Percentiles rank a stretch among this genome's conserved stretches.
Conservation (phyloP, 129 eudicot species). For the Chrysanthemum lavandulifolium region DNA sequence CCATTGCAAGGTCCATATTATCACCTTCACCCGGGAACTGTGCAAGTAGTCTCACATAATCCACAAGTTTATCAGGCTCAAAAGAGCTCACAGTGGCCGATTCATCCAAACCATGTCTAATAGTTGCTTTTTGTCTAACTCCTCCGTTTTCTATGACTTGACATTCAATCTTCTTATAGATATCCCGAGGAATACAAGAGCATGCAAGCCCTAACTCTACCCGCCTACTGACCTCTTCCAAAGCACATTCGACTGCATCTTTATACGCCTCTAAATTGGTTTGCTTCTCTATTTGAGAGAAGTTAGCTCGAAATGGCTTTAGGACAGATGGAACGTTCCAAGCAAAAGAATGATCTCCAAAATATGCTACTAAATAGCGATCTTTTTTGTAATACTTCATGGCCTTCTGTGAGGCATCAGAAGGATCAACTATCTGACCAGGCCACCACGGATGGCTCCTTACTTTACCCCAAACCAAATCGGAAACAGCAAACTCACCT, state of each 20-base stretch:
- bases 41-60: slow-evolving; percentile 50
- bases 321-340: slow-evolving; percentile 72
- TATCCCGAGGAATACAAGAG: slow-evolving; percentile 59
- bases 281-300: slow-evolving; percentile 66
- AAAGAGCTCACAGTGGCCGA: slow-evolving; percentile 50
- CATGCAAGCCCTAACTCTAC: slow-evolving; percentile 79
- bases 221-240: slow-evolving; percentile 81
- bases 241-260: slow-evolving; percentile 63
- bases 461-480: slow-evolving; percentile 93
- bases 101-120: slow-evolving; percentile 49
- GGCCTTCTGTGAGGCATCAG: slow-evolving; percentile 86
- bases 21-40: slow-evolving; percentile 44
- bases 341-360: slow-evolving; percentile 86
- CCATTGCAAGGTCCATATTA: slow-evolving; percentile 53
- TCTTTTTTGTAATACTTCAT: slow-evolving; percentile 64
- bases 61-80: slow-evolving; percentile 66
- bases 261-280: slow-evolving; percentile 63
- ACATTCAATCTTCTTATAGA: slow-evolving; percentile 41
- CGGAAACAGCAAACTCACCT: slow-evolving; percentile 61
- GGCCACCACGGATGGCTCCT: slow-evolving; percentile 99
- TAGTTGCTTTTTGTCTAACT: slow-evolving; percentile 56
- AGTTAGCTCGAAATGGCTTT: slow-evolving; percentile 65
- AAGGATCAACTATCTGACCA: slow-evolving; percentile 75
- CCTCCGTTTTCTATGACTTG: slow-evolving; percentile 73
- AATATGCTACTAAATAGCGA: slow-evolving; percentile 83